Evolutionary conservation across 1,284 basidiomycete genomes (phyloP), one percentile per base, ranked within the genome.

Genomic region (Leccinum ponderosum): DNA sequence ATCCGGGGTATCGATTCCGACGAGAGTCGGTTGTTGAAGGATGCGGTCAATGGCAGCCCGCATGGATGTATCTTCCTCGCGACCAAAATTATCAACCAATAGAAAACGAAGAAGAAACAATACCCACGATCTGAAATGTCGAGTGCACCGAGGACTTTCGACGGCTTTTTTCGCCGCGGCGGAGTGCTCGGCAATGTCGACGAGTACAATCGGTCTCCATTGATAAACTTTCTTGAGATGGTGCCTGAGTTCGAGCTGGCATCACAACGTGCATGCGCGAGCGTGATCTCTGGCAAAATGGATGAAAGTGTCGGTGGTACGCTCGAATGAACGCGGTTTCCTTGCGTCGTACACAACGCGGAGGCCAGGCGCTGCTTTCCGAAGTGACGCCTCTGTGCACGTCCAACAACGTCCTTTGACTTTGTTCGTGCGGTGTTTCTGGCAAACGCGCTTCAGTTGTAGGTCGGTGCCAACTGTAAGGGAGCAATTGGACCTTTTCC

Each of bases 311-410:
- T 51, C n/a, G 58, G 27, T n/a, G 59, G 39, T 20, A 33, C 44
- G 11, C 47, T 57, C 2, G 55, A 57, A 55, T 53, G 59, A 54
- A 50, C n/a, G 22, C 17, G 55, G n/a, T 52, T 60, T 44, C 60
- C 64, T 48, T 60, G 65, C 6, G 55, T 60, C 55, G 35, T 58
- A 55, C 61, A 66, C n/a, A 72, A 55, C 7, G 71, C 73, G 52
- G 70, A 72, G 14, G 62, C 71, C 31, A 75, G 66, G 52, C 73
- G 74, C 37, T 74, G 71, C 44, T 57, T 70, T 29, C 73, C 68
- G 22, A 72, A 72, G 37, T 72, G 72, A 12, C 68, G 62, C 31
- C 62, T 72, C 56, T 72, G 73, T 12, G 56, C 60, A 33, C 68
- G 73, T 31, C 73, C 66, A 29, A 62, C 53, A 39, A 60, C 42